Conservation (phyloP, 2,329 filamentous ascomycete species). For the Metarhizium humberi region DNA sequence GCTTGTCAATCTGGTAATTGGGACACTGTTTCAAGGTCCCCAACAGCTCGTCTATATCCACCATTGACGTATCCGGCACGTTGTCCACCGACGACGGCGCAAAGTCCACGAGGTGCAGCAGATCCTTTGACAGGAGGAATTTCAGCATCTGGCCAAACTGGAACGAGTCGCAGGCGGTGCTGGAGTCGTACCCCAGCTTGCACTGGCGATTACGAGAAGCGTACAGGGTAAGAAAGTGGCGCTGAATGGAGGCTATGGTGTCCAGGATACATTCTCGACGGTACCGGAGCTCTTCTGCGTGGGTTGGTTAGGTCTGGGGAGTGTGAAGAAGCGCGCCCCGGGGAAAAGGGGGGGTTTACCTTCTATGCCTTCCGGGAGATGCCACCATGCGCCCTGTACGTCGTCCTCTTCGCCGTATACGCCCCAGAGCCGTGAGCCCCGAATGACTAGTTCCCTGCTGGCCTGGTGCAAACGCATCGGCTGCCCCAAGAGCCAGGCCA, state of each 20-base stretch:
- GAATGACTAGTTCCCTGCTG: constrained; percentile 56
- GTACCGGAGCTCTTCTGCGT: constrained; percentile 52
- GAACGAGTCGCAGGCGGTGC: constrained; percentile 63
- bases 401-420: constrained; percentile 21
- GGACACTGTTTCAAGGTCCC: constrained; percentile 55
- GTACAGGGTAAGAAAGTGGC: constrained; percentile 59
- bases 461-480: constrained; percentile 49
- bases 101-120: constrained; percentile 51
- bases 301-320: not conserved
- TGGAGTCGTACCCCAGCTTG: constrained; percentile 65
- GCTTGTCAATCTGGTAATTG: constrained; percentile 63
- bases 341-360: constrained; percentile 22
- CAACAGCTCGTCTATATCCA: constrained; percentile 54
- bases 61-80: constrained; percentile 39
- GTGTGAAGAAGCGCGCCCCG: not conserved
- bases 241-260: constrained; percentile 59
- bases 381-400: constrained; percentile 55
- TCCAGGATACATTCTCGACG: constrained; percentile 59
- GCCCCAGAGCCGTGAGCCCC: constrained; percentile 53
- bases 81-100: constrained; percentile 35
- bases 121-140: constrained; percentile 54
- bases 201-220: constrained; percentile 60
- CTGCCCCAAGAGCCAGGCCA: constrained; percentile 56
- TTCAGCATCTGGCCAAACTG: constrained; percentile 71
- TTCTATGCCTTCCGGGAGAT: constrained; percentile 60